Evolutionary conservation across 1,284 basidiomycete genomes (phyloP), one percentile per base, ranked within the genome.

Genomic region (Ceratobasidium sp.): DNA sequence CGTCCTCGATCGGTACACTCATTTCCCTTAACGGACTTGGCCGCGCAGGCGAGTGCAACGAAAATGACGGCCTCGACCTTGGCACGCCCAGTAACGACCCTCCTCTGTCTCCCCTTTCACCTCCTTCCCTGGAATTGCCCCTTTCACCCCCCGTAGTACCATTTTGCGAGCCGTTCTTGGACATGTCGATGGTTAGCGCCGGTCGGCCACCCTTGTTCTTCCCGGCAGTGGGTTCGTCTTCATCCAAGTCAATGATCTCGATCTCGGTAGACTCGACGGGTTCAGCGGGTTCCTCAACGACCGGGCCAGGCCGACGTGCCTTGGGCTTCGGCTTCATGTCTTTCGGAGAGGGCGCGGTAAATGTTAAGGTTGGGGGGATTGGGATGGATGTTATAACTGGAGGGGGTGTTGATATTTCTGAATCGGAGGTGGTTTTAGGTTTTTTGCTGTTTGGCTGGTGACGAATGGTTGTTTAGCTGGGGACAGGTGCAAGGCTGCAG

Each of bases 1-100:
- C 66, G 41, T 69, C 66, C 51, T 69, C 66, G 31, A 69, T 69
- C 19, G 66, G 66, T 22, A 69, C 66, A 19, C 66, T 69, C 66
- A 69, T 69, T 53, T 69, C 66, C 14, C 66, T 31, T 33, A 69
- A 22, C 6, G 66, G 66, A 29, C 66, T 69, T 9, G 66, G 66
- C 22, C 66, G 29, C 1, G 66, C 66, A 29, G 66, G 66, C 5
- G 66, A 69, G 47, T 69, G 66, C 51, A 69, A 57, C 7, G 66
- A 69, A 57, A 69, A 69, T 53, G 66, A 69, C 11, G 51, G 66
- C 1, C 66, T 8, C 22, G 56, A 53, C 51, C 66, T 56, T 19
- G 66, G 66, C 9, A 69, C n/a, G 29, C 66, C 66, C 19, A 69
- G 22, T 53, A 69, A 44, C 44, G 22, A 24, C n/a, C 15, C 27